A percentile compares a stretch with the other conserved stretches of the same genome.
Evolutionary conservation across 192 early-diverging fungal genomes (phyloP).

Genomic region (Backusella tarrabulga): DNA sequence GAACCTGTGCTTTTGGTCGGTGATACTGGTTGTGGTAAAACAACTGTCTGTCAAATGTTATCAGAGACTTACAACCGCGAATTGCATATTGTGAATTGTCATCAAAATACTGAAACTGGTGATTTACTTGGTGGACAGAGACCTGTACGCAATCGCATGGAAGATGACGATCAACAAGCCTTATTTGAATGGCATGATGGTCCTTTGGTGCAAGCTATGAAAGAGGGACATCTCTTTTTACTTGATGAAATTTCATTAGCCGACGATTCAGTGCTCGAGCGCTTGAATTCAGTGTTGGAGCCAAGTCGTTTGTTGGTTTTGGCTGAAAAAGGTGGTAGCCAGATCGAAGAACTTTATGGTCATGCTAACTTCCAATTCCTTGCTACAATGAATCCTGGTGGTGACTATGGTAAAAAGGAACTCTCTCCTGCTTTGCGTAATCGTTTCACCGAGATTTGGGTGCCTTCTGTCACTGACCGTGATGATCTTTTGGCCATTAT

Average conservation of each 20-base stretch:
- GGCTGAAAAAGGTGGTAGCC: constrained; percentile 84
- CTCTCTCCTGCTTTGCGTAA: constrained; percentile 96
- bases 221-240: constrained; percentile 83
- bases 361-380: constrained; percentile 81
- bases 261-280: constrained; percentile 97
- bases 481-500: constrained; percentile 74
- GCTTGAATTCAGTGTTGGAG: constrained; percentile 93
- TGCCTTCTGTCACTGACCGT: constrained; percentile 76
- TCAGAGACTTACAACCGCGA: constrained; percentile 59
- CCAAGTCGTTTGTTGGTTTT: constrained; percentile 81
- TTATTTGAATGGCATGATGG: constrained; percentile 98
- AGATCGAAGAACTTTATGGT: constrained; percentile 69
- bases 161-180: constrained; percentile 42
- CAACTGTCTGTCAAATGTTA: constrained; percentile 95
- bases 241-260: constrained; percentile 98
- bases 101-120: constrained; percentile 92
- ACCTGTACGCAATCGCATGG: constrained; percentile 77
- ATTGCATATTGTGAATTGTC: constrained; percentile 92
- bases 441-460: constrained; percentile 98
- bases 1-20: constrained; percentile 96
- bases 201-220: constrained; percentile 88
- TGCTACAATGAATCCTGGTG: constrained; percentile 99
- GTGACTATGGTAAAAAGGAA: constrained; percentile 99
- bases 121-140: constrained; percentile 95
- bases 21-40: constrained; percentile 98